phyloP scores from a whole-genome alignment of 2,329 filamentous ascomycete genomes.

The Pseudocercospora macadamiae region DNA sequence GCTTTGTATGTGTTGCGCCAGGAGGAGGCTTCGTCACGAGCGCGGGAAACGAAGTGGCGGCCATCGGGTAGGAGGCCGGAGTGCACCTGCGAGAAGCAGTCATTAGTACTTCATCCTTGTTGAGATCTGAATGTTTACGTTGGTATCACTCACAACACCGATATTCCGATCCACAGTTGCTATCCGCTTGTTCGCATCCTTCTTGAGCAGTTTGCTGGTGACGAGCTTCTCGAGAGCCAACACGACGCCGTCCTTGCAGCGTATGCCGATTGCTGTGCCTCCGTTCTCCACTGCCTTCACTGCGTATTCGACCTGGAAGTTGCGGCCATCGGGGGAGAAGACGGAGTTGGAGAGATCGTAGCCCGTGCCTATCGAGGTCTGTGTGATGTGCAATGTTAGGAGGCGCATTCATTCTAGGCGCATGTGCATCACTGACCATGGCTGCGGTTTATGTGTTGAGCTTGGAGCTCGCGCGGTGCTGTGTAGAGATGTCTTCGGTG shows the following conservation, averaged over 20 bases:
- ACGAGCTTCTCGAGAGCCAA: conserved; percentile 96
- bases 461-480: background rate
- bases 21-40: conserved; percentile 86
- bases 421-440: conserved; percentile 33
- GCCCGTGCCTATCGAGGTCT: conserved; percentile 99
- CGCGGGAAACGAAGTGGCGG: conserved; percentile 90
- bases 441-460: conserved; percentile 20
- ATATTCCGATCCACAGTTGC: conserved; percentile 91
- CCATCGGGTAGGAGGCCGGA: conserved; percentile 94
- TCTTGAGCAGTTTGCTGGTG: conserved; percentile 91
- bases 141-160: conserved; percentile 77
- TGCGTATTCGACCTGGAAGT: conserved; percentile 98
- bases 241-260: conserved; percentile 95
- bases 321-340: conserved; percentile 97
- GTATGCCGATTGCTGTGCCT: conserved; percentile 92
- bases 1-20: conserved; percentile 96
- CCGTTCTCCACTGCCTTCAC: conserved; percentile 98
- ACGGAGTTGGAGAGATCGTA: conserved; percentile 99
- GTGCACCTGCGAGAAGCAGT: conserved; percentile 66
- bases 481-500: too few relatives aligned
- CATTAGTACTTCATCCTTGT: conserved; percentile 21
- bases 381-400: background rate
- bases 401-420: conserved; percentile 1
- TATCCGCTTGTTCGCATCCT: conserved; percentile 95
- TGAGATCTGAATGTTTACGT: too few relatives aligned